Evolutionary conservation across 2,329 filamentous ascomycete species (phyloP).

Genomic region (Magnaporthales sp.): DNA sequence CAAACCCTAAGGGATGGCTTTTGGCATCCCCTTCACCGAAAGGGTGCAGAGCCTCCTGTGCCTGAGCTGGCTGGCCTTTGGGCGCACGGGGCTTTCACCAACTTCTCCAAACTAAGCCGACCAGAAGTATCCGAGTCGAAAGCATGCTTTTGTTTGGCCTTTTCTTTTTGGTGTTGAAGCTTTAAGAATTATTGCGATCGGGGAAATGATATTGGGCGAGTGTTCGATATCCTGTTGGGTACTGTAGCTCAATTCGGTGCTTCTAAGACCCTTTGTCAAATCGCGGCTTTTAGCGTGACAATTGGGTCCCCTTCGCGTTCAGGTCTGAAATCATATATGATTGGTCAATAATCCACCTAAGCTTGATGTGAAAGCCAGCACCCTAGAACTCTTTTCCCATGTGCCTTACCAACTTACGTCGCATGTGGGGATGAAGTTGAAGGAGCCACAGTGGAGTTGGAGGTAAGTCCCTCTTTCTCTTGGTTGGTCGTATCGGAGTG

Average conservation of each 20-base stretch:
- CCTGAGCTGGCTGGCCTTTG: background rate
- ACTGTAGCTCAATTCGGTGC: background rate
- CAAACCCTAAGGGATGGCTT: background rate
- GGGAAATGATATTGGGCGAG: background rate
- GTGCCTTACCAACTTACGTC: background rate
- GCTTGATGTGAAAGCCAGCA: background rate
- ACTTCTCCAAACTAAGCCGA: background rate
- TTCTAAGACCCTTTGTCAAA: background rate
- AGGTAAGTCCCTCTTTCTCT: background rate
- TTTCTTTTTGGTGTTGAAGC: background rate
- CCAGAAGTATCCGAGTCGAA: background rate
- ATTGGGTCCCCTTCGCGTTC: background rate
- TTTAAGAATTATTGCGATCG: background rate
- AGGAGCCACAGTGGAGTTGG: background rate
- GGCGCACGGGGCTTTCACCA: background rate
- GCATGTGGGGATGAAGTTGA: background rate
- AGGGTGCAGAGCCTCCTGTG: background rate
- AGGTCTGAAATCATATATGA: background rate
- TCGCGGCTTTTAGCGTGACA: background rate
- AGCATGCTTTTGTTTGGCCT: background rate
- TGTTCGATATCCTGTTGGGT: background rate
- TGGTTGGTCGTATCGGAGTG: background rate
- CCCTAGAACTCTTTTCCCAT: background rate
- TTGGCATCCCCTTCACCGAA: background rate
- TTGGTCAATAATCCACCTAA: background rate